Percentiles rank a stretch among this genome's conserved stretches.
Evolutionary conservation across 176 grass and related monocot species (phyloP).

Genomic region (Oryza australiensis): DNA sequence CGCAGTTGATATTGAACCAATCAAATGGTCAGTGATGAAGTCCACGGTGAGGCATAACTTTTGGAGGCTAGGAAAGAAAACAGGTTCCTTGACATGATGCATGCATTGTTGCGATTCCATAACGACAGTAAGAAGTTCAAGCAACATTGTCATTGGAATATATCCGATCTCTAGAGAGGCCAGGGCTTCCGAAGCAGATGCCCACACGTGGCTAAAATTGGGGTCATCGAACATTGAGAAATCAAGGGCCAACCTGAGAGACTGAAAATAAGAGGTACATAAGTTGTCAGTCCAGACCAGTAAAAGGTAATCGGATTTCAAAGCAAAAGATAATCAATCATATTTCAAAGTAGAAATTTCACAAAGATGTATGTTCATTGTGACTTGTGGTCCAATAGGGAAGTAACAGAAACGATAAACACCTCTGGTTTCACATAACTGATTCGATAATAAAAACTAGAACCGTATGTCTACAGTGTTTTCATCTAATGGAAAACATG

Average conservation of each 20-base stretch:
- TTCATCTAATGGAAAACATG: conserved; percentile 6
- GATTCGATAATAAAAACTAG: background rate
- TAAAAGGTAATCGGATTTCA: background rate
- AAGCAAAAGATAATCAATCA: background rate
- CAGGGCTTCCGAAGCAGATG: conserved; percentile 59
- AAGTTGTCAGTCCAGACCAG: conserved; percentile 12
- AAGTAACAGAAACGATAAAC: background rate
- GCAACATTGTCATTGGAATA: conserved; percentile 84
- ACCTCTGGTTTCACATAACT: too few species aligned
- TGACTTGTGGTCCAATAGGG: background rate
- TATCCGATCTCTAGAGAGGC: conserved; percentile 86
- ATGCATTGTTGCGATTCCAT: conserved; percentile 37
- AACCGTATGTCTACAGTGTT: background rate
- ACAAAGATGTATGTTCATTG: background rate
- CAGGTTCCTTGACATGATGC: conserved; percentile 40
- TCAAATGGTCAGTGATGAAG: conserved; percentile 82
- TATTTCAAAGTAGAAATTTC: background rate
- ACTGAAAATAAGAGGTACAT: conserved; percentile 48
- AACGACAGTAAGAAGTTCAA: conserved; percentile 52
- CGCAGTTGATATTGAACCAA: conserved; percentile 70
- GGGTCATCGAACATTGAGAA: conserved; percentile 78
- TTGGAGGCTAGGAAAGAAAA: conserved; percentile 77
- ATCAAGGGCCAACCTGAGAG: conserved; percentile 76
- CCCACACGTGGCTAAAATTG: conserved; percentile 70
- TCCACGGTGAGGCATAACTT: conserved; percentile 83